These are phyloP conservation scores for Hydrangea macrophylla DNA, from an alignment of 148 eudicot species.

Conservation along the genomic window DNA sequence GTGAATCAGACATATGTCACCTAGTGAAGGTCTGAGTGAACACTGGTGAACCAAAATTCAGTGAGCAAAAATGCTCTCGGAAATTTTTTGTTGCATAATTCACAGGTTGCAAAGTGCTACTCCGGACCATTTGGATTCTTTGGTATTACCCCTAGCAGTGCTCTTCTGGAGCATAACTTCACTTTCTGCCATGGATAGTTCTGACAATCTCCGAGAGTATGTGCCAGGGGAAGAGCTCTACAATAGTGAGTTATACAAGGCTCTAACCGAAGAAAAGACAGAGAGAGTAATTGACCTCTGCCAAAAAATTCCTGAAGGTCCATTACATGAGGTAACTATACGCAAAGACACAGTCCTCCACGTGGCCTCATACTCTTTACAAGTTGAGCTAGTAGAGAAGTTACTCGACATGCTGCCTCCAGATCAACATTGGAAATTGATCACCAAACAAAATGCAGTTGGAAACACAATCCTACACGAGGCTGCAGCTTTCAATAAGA, in stretches of 20 bases:
- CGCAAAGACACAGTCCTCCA: constrained; percentile 13
- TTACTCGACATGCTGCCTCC: not conserved
- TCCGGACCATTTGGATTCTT: too few relatives aligned
- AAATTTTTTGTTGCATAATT: too few relatives aligned
- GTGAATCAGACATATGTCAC: too few relatives aligned
- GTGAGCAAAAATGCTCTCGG: too few relatives aligned
- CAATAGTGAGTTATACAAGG: not conserved
- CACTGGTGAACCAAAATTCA: too few relatives aligned
- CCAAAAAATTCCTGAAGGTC: not conserved
- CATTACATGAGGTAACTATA: constrained; percentile 6
- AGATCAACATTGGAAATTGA: not conserved
- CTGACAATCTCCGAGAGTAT: too few relatives aligned
- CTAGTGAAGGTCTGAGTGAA: too few relatives aligned
- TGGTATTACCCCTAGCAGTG: too few relatives aligned
- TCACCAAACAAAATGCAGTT: not conserved
- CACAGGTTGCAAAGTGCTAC: too few relatives aligned
- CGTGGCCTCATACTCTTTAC: not conserved
- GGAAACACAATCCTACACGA: constrained; percentile 16
- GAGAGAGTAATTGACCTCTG: not conserved
- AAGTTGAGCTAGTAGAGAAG: not conserved
- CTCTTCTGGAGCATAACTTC: too few relatives aligned
- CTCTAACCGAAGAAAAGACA: not conserved
- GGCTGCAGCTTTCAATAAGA: not conserved
- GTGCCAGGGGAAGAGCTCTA: not conserved
- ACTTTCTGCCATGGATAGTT: not conserved